Conservation (phyloP, 345 rosid species). For the Abelmoschus esculentus region DNA sequence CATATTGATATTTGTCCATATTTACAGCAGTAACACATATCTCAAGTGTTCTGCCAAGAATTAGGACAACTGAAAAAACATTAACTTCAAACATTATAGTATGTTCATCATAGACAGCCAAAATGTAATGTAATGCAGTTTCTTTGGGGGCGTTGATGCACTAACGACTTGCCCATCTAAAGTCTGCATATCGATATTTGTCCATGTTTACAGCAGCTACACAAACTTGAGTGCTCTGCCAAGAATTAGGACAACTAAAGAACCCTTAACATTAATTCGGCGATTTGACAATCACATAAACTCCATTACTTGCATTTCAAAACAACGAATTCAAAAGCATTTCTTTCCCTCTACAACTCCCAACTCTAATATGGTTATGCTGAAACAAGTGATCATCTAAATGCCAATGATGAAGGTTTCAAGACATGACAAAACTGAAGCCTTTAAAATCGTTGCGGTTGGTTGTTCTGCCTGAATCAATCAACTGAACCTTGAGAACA, state of each 20-base stretch:
- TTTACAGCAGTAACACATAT: constrained; percentile 13
- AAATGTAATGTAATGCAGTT: neutral
- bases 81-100: neutral
- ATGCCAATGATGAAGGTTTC: too few relatives aligned
- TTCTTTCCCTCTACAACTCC: too few relatives aligned
- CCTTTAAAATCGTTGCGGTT: too few relatives aligned
- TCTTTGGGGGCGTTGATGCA: constrained; percentile 7
- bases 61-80: neutral
- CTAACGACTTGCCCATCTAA: constrained; percentile 6
- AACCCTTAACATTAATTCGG: neutral
- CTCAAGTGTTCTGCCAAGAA: neutral
- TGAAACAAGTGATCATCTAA: too few relatives aligned
- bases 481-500: too few relatives aligned
- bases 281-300: neutral
- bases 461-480: too few relatives aligned
- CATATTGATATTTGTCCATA: constrained; percentile 9
- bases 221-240: neutral
- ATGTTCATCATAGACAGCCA: too few relatives aligned
- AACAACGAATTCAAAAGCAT: neutral
- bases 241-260: constrained; percentile 9
- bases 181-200: constrained; percentile 10
- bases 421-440: too few relatives aligned
- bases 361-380: too few relatives aligned
- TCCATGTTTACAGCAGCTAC: constrained; percentile 14
- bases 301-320: neutral